Evolutionary conservation across 169 alveolate genomes (phyloP).

Genomic region (Eimeria brunetti): DNA sequence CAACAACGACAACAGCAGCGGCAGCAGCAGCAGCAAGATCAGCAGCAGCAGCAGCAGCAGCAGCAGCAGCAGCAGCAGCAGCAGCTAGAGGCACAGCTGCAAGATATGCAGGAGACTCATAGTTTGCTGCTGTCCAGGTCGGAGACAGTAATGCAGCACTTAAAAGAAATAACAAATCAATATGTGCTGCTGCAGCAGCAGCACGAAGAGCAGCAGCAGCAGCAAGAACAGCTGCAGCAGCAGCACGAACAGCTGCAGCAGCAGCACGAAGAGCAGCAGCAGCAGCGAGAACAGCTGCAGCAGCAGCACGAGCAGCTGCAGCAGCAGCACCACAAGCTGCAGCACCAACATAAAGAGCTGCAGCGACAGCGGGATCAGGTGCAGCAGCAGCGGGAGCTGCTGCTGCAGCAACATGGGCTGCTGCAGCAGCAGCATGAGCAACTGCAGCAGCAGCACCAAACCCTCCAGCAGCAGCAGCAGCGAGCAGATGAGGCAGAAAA

Average conservation of each 20-base stretch:
- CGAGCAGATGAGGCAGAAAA: neutral
- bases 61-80: conserved; percentile 28
- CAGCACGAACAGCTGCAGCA: conserved; percentile 38
- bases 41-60: conserved; percentile 2
- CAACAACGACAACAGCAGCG: neutral
- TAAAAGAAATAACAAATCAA: neutral
- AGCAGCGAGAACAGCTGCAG: neutral
- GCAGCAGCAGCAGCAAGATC: neutral
- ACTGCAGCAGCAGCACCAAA: conserved; percentile 37
- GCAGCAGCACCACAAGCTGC: neutral
- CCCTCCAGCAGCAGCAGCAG: neutral
- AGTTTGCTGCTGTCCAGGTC: neutral
- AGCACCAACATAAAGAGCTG: neutral
- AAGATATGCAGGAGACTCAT: neutral
- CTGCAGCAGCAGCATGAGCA: no score
- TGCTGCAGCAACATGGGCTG: neutral
- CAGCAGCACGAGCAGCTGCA: conserved; percentile 29
- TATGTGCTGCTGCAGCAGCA: conserved; percentile 46
- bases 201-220: no score
- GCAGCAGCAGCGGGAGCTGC: neutral
- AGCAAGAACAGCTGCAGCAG: conserved; percentile 23
- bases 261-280: conserved; percentile 23
- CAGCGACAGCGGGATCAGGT: neutral
- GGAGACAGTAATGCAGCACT: conserved; percentile 18
- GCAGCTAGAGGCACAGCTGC: neutral